A percentile compares a stretch with the other conserved stretches of the same genome.
These are phyloP conservation scores for Beauveria sp. DNA, from an alignment of 2,329 filamentous ascomycete genomes.

Conservation along the genomic window DNA sequence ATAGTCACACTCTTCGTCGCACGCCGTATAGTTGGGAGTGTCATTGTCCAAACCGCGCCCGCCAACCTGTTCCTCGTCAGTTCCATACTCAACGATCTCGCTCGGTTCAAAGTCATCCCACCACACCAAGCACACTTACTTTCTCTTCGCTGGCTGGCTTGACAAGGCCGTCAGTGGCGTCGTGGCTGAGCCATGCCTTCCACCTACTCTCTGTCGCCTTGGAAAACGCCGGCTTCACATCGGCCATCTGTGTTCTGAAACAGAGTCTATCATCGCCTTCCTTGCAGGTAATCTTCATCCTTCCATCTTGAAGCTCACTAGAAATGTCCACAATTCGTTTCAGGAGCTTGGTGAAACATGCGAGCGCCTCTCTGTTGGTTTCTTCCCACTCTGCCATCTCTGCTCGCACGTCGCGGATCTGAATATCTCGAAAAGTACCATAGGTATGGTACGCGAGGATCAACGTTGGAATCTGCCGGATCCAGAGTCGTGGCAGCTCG, in stretches of 20 bases:
- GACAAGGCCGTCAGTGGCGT: not conserved
- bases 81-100: not conserved
- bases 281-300: not conserved
- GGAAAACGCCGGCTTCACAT: constrained; percentile 20
- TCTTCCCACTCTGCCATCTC: not conserved
- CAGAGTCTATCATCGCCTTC: constrained; percentile 14
- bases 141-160: not conserved
- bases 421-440: not conserved
- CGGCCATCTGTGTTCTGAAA: constrained; percentile 16
- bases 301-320: not conserved
- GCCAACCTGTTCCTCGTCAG: not conserved
- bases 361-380: not conserved
- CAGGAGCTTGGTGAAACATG: not conserved
- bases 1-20: constrained; percentile 16
- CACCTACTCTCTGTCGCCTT: constrained; percentile 19
- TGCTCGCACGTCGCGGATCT: not conserved
- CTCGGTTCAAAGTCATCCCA: too few species aligned
- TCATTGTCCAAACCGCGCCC: not conserved
- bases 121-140: not conserved
- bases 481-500: not conserved
- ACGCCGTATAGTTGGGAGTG: constrained; percentile 17
- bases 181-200: not conserved
- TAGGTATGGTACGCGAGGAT: not conserved
- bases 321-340: not conserved
- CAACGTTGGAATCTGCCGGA: not conserved